Percentiles rank a stretch among this genome's conserved stretches.
Conservation (phyloP, 2,329 filamentous ascomycete species). For the Botrytis hyacinthi region DNA sequence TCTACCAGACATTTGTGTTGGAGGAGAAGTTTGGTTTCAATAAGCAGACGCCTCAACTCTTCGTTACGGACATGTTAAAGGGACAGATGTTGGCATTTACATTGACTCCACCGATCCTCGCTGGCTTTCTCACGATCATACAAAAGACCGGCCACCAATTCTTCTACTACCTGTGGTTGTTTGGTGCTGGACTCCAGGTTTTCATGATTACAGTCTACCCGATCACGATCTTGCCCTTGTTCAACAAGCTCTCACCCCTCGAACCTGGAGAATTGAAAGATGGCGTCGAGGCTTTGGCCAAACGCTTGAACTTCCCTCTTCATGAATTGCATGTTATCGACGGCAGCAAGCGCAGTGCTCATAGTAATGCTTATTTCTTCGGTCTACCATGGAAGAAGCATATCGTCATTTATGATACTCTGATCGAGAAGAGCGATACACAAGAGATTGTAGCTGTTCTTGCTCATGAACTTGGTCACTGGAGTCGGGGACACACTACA, state of each 20-base stretch:
- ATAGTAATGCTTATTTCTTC: conserved; percentile 95
- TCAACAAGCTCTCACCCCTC: conserved; percentile 96
- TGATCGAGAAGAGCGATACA: conserved; percentile 91
- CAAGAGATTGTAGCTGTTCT: conserved; percentile 93
- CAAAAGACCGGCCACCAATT: conserved; percentile 91
- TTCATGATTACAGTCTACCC: conserved; percentile 97
- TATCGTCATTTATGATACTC: conserved; percentile 97
- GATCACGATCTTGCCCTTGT: conserved; percentile 87
- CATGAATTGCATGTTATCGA: conserved; percentile 93
- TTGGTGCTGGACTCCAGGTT: conserved; percentile 83
- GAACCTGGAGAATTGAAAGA: conserved; percentile 85
- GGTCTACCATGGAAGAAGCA: conserved; percentile 99
- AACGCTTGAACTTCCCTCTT: conserved; percentile 84
- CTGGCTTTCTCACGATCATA: conserved; percentile 89
- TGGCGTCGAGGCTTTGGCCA: conserved; percentile 79
- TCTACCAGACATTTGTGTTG: conserved; percentile 94
- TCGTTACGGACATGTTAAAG: conserved; percentile 89
- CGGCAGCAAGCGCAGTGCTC: conserved; percentile 81
- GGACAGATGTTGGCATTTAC: conserved; percentile 76
- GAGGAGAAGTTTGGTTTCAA: conserved; percentile 99
- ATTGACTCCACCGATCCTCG: conserved; percentile 83
- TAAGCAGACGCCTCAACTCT: conserved; percentile 89
- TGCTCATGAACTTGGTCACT: conserved; percentile 94
- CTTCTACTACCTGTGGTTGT: conserved; percentile 98
- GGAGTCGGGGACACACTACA: conserved; percentile 93